Conservation (phyloP, 2,329 filamentous ascomycete species). For the Penicillium frequentans region DNA sequence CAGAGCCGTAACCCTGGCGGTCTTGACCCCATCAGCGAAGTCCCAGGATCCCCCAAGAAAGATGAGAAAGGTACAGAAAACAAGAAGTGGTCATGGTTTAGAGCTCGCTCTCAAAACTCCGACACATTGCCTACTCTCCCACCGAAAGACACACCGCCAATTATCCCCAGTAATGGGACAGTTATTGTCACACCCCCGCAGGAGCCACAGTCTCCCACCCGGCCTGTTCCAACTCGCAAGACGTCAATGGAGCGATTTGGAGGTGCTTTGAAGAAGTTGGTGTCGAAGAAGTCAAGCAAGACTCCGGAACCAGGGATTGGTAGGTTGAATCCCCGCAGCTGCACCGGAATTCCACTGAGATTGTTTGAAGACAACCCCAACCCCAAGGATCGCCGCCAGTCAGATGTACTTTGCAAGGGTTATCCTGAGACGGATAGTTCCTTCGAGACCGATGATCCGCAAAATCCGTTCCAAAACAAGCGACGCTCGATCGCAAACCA, state of each 20-base stretch:
- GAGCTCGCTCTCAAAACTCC: constrained; percentile 30
- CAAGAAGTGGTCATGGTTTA: constrained; percentile 52
- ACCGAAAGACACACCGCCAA: constrained; percentile 23
- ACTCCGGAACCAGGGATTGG: constrained; percentile 33
- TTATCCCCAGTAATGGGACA: constrained; percentile 27
- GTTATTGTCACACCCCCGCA: constrained; percentile 27
- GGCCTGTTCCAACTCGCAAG: constrained; percentile 13
- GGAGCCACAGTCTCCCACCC: not conserved
- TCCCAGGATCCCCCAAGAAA: constrained; percentile 34
- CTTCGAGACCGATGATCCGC: constrained; percentile 15
- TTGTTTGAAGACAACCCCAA: constrained; percentile 1
- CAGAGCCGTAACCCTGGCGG: constrained; percentile 27
- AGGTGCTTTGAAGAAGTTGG: constrained; percentile 52
- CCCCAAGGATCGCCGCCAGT: constrained; percentile 8
- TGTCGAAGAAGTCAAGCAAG: constrained; percentile 49
- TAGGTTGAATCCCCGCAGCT: constrained; percentile 28
- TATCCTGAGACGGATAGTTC: constrained; percentile 18
- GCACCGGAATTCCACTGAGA: not conserved
- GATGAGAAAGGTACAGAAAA: constrained; percentile 26
- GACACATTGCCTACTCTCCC: constrained; percentile 21
- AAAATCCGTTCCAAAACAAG: constrained; percentile 13
- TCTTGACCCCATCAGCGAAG: constrained; percentile 47
- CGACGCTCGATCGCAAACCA: constrained; percentile 47
- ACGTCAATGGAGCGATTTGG: constrained; percentile 35
- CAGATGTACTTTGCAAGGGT: constrained; percentile 11